phyloP scores from a whole-genome alignment of 192 early-diverging fungal species.

The Coemansia sp. region DNA sequence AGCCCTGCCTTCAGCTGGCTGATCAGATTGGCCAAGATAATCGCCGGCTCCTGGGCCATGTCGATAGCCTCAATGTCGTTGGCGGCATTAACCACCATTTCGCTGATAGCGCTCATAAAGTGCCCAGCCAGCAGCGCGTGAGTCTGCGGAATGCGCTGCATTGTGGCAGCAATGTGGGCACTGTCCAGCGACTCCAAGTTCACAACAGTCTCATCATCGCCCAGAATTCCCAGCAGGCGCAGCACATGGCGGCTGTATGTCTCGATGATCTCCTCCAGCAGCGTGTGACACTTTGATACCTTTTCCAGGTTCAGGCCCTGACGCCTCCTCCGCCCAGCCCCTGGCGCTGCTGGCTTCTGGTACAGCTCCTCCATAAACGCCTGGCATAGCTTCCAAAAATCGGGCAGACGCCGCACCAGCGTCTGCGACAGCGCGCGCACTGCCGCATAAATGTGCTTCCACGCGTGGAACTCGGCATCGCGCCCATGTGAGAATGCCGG shows the following conservation, averaged over 20 bases:
- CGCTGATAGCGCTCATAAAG: constrained; percentile 74
- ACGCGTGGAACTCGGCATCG: constrained; percentile 56
- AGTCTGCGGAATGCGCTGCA: constrained; percentile 53
- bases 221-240: constrained; percentile 42
- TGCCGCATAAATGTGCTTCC: constrained; percentile 66
- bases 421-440: constrained; percentile 77
- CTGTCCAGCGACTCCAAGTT: constrained; percentile 21
- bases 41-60: constrained; percentile 69
- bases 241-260: constrained; percentile 48
- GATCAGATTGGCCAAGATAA: constrained; percentile 66
- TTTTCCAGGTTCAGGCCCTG: constrained; percentile 49
- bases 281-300: constrained; percentile 48
- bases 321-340: constrained; percentile 40
- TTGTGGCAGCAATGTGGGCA: constrained; percentile 16
- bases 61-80: constrained; percentile 74
- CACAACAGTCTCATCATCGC: constrained; percentile 29
- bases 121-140: constrained; percentile 66
- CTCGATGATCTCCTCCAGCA: constrained; percentile 49
- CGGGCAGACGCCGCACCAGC: constrained; percentile 71
- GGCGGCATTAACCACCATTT: constrained; percentile 71
- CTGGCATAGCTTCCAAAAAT: constrained; percentile 90
- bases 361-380: constrained; percentile 87
- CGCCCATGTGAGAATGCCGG: constrained; percentile 40
- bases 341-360: constrained; percentile 30
- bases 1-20: constrained; percentile 70